Percentiles rank a stretch among this genome's conserved stretches.
phyloP scores from a whole-genome alignment of 768 basidiomycete genomes.

The Hypsizygus marmoreus region DNA sequence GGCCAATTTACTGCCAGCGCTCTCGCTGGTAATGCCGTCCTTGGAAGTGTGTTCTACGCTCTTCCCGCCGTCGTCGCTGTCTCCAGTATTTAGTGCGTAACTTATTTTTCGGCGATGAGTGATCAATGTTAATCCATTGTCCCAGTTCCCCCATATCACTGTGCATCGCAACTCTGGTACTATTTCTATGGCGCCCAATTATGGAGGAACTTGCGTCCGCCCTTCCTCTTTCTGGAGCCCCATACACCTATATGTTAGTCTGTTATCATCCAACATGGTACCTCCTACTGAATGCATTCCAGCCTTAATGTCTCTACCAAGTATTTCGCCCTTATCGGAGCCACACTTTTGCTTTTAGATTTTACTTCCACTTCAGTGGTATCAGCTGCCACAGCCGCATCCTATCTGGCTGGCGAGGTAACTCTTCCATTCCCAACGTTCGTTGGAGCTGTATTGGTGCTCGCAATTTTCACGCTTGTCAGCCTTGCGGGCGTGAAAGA shows the following conservation, averaged over 20 bases:
- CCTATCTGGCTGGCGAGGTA: slow-evolving; percentile 69
- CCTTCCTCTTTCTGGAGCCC: slow-evolving; percentile 68
- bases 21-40: slow-evolving; percentile 65
- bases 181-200: slow-evolving; percentile 75
- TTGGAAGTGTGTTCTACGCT: slow-evolving; percentile 71
- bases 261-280: neutral
- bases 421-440: slow-evolving; percentile 56
- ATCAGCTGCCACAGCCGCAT: slow-evolving; percentile 70
- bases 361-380: slow-evolving; percentile 69
- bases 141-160: slow-evolving; percentile 73
- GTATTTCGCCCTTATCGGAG: slow-evolving; percentile 61
- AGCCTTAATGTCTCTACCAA: slow-evolving; percentile 69
- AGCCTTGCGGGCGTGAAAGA: slow-evolving; percentile 63
- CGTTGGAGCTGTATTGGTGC: slow-evolving; percentile 53
- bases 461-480: slow-evolving; percentile 53
- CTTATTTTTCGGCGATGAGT: neutral
- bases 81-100: slow-evolving; percentile 61
- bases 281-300: neutral
- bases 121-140: too few relatives aligned
- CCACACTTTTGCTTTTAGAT: slow-evolving; percentile 69
- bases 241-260: slow-evolving; percentile 67
- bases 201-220: slow-evolving; percentile 75
- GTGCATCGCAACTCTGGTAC: slow-evolving; percentile 57
- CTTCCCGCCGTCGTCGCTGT: slow-evolving; percentile 65
- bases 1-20: slow-evolving; percentile 69